Conservation (phyloP, 495 filamentous ascomycete genomes). For the Chaetomium cochliodes region DNA sequence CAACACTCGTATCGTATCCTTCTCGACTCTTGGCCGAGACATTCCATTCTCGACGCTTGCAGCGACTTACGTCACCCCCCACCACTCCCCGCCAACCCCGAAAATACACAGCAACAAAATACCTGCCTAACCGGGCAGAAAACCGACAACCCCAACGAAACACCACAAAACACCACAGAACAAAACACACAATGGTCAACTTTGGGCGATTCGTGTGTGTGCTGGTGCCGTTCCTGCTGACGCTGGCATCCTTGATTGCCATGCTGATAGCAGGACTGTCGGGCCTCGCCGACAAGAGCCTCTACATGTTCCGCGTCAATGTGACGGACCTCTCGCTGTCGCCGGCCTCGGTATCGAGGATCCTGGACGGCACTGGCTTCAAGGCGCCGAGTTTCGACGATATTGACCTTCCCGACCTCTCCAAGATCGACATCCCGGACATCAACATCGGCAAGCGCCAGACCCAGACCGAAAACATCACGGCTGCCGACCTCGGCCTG, state of each 20-base stretch:
- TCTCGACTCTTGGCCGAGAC: not conserved
- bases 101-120: no score
- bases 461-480: constrained; percentile 41
- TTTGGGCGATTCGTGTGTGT: constrained; percentile 77
- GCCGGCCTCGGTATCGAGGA: constrained; percentile 25
- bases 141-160: not conserved
- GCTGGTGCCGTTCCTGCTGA: constrained; percentile 73
- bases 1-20: not conserved
- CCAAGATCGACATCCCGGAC: not conserved
- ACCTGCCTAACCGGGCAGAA: not conserved
- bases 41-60: not conserved
- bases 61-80: constrained; percentile 12
- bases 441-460: constrained; percentile 20
- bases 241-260: constrained; percentile 68
- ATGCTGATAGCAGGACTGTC: constrained; percentile 70
- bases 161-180: constrained; percentile 6
- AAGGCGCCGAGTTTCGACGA: constrained; percentile 19
- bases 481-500: constrained; percentile 57
- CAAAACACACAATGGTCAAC: constrained; percentile 32
- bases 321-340: constrained; percentile 48
- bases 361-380: constrained; percentile 23
- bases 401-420: constrained; percentile 17
- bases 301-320: constrained; percentile 75
- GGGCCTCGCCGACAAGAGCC: constrained; percentile 63
- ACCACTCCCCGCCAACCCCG: not conserved